Evolutionary conservation across 2,329 filamentous ascomycete species (phyloP).

Genomic region (Aspergillus terreus): DNA sequence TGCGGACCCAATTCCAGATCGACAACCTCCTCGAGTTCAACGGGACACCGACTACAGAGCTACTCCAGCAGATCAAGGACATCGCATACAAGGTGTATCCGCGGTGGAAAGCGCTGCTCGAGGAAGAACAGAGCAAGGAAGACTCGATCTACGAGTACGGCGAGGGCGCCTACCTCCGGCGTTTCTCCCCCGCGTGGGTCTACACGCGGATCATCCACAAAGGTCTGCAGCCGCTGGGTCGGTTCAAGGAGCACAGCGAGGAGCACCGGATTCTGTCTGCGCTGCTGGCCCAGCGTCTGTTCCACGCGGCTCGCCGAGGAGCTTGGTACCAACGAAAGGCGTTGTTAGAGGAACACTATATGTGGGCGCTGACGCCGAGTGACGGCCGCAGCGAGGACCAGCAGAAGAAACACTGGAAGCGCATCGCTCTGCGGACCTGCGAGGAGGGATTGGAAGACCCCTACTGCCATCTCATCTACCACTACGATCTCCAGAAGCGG

Average conservation of each 20-base stretch:
- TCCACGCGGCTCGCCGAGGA: conserved; percentile 79
- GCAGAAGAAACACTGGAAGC: conserved; percentile 80
- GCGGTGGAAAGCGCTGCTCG: conserved; percentile 71
- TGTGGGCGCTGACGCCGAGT: conserved; percentile 60
- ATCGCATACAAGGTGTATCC: conserved; percentile 72
- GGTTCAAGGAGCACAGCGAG: conserved; percentile 72
- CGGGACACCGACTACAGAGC: conserved; percentile 63
- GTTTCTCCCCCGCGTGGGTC: conserved; percentile 87
- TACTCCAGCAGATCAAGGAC: conserved; percentile 64
- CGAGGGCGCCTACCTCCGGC: conserved; percentile 82
- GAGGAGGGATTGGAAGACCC: conserved; percentile 82
- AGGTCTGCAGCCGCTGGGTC: conserved; percentile 70
- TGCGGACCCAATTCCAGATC: conserved; percentile 75
- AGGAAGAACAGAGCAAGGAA: conserved; percentile 75
- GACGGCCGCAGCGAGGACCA: conserved; percentile 50
- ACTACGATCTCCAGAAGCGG: conserved; percentile 91
- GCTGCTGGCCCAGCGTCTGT: conserved; percentile 74
- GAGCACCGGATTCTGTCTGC: conserved; percentile 74
- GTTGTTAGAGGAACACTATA: conserved; percentile 91
- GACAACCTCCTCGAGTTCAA: conserved; percentile 80
- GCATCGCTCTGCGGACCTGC: conserved; percentile 72
- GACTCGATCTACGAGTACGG: conserved; percentile 71
- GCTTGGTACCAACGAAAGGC: conserved; percentile 96
- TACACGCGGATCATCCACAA: conserved; percentile 94
- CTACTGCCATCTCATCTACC: conserved; percentile 85